A percentile compares a stretch with the other conserved stretches of the same genome.
phyloP scores from a whole-genome alignment of 140 eudicot genomes.

The Oenanthe javanica region DNA sequence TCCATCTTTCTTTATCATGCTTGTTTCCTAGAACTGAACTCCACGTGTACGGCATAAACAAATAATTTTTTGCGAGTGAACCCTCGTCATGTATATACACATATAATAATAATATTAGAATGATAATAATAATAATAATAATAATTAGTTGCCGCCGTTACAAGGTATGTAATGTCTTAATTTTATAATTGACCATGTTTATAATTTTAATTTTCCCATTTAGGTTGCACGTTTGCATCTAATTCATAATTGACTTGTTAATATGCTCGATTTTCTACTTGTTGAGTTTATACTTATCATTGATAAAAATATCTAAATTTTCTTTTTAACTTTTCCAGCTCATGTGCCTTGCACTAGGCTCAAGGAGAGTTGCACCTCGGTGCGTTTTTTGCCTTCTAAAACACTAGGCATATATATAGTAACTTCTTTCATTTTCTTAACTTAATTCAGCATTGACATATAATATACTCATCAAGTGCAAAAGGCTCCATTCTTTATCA shows the following conservation, averaged over 20 bases:
- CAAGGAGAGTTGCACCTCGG: not conserved
- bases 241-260: too few relatives aligned
- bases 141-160: not conserved
- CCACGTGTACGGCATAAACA: not conserved
- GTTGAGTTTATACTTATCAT: too few relatives aligned
- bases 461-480: not conserved
- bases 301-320: too few relatives aligned
- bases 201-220: not conserved
- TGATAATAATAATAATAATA: too few relatives aligned
- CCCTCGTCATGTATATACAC: not conserved
- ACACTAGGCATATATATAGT: not conserved
- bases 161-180: not conserved
- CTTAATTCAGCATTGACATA: not conserved
- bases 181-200: not conserved
- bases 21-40: not conserved
- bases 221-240: not conserved
- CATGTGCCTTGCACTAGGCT: not conserved
- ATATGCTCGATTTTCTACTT: not conserved
- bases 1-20: not conserved
- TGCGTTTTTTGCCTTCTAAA: not conserved
- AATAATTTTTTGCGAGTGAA: not conserved
- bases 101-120: too few relatives aligned
- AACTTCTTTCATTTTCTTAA: not conserved
- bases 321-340: not conserved
- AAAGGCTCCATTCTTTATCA: not conserved